phyloP scores from a whole-genome alignment of 345 rosid species.

The Eutrema heterophyllum region DNA sequence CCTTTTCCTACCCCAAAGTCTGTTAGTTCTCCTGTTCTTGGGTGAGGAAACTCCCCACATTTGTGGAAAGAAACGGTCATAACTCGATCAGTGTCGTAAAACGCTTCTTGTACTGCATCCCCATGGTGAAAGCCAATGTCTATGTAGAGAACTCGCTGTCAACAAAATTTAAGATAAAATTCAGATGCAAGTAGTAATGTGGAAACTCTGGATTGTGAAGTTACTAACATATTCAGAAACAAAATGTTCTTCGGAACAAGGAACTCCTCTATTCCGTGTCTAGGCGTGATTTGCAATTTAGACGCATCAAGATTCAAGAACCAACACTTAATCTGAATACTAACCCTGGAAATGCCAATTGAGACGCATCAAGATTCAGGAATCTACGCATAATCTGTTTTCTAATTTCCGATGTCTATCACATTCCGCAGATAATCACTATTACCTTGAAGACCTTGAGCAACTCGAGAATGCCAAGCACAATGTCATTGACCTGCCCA shows the following conservation, averaged over 20 bases:
- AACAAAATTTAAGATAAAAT: conserved; percentile 20
- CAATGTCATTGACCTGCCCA: conserved; percentile 73
- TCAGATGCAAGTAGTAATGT: not conserved
- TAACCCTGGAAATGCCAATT: too few relatives aligned
- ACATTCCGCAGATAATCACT: too few relatives aligned
- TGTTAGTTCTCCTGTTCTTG: conserved; percentile 63
- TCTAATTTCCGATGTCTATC: too few relatives aligned
- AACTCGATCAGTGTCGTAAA: conserved; percentile 77
- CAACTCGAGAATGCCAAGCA: conserved; percentile 72
- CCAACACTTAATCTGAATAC: not conserved
- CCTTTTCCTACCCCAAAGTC: conserved; percentile 21
- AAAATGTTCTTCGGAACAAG: too few relatives aligned
- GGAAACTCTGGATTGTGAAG: too few relatives aligned
- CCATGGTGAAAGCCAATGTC: conserved; percentile 85
- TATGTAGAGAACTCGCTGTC: conserved; percentile 74
- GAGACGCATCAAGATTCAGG: too few relatives aligned
- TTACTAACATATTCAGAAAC: too few relatives aligned
- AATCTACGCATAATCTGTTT: too few relatives aligned
- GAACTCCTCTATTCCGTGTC: too few relatives aligned
- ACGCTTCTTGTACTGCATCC: conserved; percentile 89
- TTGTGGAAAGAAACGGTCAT: conserved; percentile 90
- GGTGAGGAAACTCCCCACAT: conserved; percentile 30
- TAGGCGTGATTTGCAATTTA: too few relatives aligned
- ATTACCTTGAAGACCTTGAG: conserved; percentile 74
- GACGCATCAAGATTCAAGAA: not conserved